phyloP scores from a whole-genome alignment of 495 filamentous ascomycete genomes.

The Lepidopterella palustris region DNA sequence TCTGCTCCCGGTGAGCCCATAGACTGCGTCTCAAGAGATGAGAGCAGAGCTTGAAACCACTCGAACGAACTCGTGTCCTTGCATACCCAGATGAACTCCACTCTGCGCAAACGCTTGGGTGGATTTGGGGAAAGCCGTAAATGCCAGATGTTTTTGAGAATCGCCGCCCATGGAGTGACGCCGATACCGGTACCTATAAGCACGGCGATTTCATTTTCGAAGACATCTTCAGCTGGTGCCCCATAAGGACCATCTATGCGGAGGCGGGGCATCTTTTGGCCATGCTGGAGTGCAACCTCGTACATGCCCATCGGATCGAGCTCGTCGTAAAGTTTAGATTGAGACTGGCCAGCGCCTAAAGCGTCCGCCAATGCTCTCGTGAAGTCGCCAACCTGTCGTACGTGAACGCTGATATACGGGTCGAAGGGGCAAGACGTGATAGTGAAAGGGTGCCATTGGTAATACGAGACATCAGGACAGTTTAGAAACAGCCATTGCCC shows the following conservation, averaged over 20 bases:
- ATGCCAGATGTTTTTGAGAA: conserved; percentile 99
- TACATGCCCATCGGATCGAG: conserved; percentile 96
- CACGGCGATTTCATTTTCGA: conserved; percentile 96
- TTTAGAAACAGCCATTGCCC: conserved; percentile 98
- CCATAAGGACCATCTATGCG: conserved; percentile 95
- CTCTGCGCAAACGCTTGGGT: conserved; percentile 78
- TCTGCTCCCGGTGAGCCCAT: conserved; percentile 50
- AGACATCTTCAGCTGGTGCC: conserved; percentile 92
- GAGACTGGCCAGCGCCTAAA: conserved; percentile 81
- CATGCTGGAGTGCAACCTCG: conserved; percentile 92
- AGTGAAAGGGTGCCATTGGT: conserved; percentile 98
- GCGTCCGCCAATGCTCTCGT: conserved; percentile 81
- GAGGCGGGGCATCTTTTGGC: conserved; percentile 78
- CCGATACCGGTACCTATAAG: conserved; percentile 97
- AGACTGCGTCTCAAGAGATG: conserved; percentile 83
- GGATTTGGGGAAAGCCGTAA: conserved; percentile 78
- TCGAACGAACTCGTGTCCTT: conserved; percentile 94
- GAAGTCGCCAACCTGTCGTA: conserved; percentile 95
- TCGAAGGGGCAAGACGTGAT: conserved; percentile 98
- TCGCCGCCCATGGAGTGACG: conserved; percentile 94
- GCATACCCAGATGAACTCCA: conserved; percentile 99
- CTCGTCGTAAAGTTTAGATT: conserved; percentile 76
- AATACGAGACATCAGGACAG: conserved; percentile 74
- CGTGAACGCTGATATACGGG: conserved; percentile 85
- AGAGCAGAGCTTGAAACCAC: conserved; percentile 95